Evolutionary conservation across 129 eudicot species (phyloP).

Genomic region (Glebionis coronaria): DNA sequence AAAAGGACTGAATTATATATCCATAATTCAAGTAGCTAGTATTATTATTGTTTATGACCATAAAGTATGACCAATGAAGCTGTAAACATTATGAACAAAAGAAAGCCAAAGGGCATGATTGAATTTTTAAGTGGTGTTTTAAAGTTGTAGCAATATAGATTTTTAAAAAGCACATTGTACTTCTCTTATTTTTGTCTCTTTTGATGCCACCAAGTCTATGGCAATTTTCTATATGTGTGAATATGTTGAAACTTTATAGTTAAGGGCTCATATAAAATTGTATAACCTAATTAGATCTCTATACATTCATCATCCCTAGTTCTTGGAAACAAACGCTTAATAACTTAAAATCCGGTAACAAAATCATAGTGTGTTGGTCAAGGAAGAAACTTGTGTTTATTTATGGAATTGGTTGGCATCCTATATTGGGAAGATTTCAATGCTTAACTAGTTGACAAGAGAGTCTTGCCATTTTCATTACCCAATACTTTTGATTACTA

Average conservation of each 20-base stretch:
- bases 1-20: constrained; percentile 35
- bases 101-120: constrained; percentile 34
- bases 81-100: constrained; percentile 28
- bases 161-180: constrained; percentile 24
- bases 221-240: constrained; percentile 19
- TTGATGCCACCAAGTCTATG: constrained; percentile 32
- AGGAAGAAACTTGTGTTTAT: constrained; percentile 24
- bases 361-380: constrained; percentile 30
- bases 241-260: constrained; percentile 1
- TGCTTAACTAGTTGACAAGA: constrained; percentile 23
- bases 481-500: constrained; percentile 9
- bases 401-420: constrained; percentile 31
- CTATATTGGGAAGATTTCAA: constrained; percentile 31
- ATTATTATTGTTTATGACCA: constrained; percentile 38
- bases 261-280: constrained; percentile 2
- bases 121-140: constrained; percentile 28
- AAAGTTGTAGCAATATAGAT: constrained; percentile 18
- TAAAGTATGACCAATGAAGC: constrained; percentile 32
- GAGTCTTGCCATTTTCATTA: constrained; percentile 15
- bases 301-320: constrained; percentile 28
- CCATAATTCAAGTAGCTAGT: constrained; percentile 30
- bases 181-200: constrained; percentile 27
- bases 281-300: constrained; percentile 16
- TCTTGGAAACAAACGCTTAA: constrained; percentile 23
- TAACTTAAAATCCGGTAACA: constrained; percentile 27